Base-by-base conservation (phyloP, 1,284 basidiomycete genomes). In the Fomitiporia mediterranea region DNA sequence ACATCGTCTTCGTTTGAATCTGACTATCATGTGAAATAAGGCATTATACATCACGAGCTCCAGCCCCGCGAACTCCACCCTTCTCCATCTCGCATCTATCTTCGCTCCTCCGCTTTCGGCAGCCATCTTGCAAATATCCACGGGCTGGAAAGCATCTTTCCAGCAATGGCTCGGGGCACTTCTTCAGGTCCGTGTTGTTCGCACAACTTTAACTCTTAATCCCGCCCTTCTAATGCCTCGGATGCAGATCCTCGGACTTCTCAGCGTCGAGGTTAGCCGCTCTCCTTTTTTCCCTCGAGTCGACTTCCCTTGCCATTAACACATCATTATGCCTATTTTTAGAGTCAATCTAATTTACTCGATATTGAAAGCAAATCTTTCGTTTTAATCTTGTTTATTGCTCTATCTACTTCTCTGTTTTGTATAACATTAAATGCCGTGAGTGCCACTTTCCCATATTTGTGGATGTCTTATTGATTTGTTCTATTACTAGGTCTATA, bases 161-260 rank as follows among this genome's bases (percentile, higher is more conserved):
- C 48, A 60, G 11, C 60, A 64, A 46, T 66, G 61, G 62, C 62
- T 66, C 32, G 49, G 63, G 13, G 56, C 59, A 9, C 30, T 65
- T n/a, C 48, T 65, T 13, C 65, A 66, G 60, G 66, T 67, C 50
- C 21, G 63, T 49, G 11, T 27, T 17, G 8, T 9, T 15, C 27
- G n/a, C 21, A 48, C 21, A 39, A 30, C 46, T 46, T 4, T 46
- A 11, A 30, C 27, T 4, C 25, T n/a, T n/a, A n/a, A n/a, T n/a
- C n/a, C n/a, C n/a, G n/a, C n/a, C n/a, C 27, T 46, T 46, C 13
- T 37, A 39, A 15, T 53, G 21, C 28, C 19, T 11, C 61, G 61
- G 61, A 17, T 53, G 62, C 40, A 62, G 64, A 32, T 46, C 61
- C 28, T 59, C 59, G 57, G 67, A 63, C 53, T 44, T 56, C 34